Evolutionary conservation across 306 rosid genomes (phyloP).

Genomic region (Castanea mollissima): DNA sequence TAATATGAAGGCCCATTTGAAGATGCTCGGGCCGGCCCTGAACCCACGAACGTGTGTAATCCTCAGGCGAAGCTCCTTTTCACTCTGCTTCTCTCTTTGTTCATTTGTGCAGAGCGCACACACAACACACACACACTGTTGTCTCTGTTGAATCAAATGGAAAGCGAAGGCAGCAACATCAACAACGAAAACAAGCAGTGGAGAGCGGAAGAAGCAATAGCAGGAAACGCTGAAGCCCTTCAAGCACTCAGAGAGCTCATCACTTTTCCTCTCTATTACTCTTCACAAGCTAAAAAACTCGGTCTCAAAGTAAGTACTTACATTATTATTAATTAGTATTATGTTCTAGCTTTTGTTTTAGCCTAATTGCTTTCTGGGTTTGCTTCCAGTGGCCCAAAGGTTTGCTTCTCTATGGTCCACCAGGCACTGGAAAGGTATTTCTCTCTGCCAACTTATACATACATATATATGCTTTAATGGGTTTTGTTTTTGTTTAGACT

Average conservation of each 20-base stretch:
- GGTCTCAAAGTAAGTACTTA: constrained; percentile 56
- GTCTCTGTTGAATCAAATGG: constrained; percentile 23
- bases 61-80: too few relatives aligned
- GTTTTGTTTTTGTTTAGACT: neutral
- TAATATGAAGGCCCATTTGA: too few relatives aligned
- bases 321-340: neutral
- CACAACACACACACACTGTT: too few relatives aligned
- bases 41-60: too few relatives aligned
- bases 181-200: constrained; percentile 15
- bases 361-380: constrained; percentile 19
- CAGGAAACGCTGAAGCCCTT: constrained; percentile 71
- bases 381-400: constrained; percentile 82
- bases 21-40: too few relatives aligned
- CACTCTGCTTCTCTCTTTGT: too few relatives aligned
- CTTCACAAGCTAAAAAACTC: constrained; percentile 48
- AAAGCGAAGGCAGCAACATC: constrained; percentile 19
- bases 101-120: too few relatives aligned
- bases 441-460: neutral
- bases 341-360: neutral
- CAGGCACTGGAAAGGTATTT: constrained; percentile 89
- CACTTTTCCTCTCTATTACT: constrained; percentile 56
- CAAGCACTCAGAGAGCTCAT: constrained; percentile 77
- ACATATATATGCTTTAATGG: neutral
- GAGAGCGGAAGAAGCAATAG: constrained; percentile 77
- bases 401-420: constrained; percentile 84